Evolutionary conservation across 2,329 filamentous ascomycete genomes (phyloP).

Genomic region (Aspergillus floridensis): DNA sequence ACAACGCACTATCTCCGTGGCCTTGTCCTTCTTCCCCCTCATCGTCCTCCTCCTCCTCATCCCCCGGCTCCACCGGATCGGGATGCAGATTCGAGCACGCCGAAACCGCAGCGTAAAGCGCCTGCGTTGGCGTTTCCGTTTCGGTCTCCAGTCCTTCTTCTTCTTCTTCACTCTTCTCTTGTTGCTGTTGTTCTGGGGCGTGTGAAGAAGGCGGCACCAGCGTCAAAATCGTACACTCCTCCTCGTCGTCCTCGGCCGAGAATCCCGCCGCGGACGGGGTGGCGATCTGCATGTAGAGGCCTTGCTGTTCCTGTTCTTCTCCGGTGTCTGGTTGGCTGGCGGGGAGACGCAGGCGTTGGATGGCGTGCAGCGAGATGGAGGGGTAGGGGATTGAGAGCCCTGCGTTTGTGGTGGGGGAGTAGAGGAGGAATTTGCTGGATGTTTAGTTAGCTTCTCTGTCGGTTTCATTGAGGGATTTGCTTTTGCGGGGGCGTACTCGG

Average conservation of each 20-base stretch:
- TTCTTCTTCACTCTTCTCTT: constrained; percentile 17
- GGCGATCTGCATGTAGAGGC: constrained; percentile 50
- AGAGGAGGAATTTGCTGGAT: constrained; percentile 46
- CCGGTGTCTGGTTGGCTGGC: too few species aligned
- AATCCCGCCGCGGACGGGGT: constrained; percentile 21
- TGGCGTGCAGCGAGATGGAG: constrained; percentile 49
- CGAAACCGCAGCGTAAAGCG: constrained; percentile 46
- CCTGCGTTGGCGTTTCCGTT: constrained; percentile 40
- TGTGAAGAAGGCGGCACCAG: constrained; percentile 34
- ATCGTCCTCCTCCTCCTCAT: constrained; percentile 35
- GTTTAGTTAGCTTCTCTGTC: constrained; percentile 5
- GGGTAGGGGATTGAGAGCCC: constrained; percentile 50
- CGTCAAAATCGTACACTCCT: constrained; percentile 44
- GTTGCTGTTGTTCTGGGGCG: constrained; percentile 14
- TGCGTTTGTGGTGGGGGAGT: constrained; percentile 30
- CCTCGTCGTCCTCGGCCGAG: constrained; percentile 38
- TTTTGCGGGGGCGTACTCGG: constrained; percentile 37
- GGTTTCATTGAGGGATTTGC: constrained; percentile 1
- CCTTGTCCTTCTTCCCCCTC: constrained; percentile 6
- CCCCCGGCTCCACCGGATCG: constrained; percentile 39
- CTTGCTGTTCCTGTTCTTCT: constrained; percentile 24
- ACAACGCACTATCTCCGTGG: constrained; percentile 20
- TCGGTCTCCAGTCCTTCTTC: constrained; percentile 8
- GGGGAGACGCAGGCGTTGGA: constrained; percentile 44
- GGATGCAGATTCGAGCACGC: constrained; percentile 51